phyloP scores from a whole-genome alignment of 2,329 filamentous ascomycete species.

The Diaporthe citriasiana region DNA sequence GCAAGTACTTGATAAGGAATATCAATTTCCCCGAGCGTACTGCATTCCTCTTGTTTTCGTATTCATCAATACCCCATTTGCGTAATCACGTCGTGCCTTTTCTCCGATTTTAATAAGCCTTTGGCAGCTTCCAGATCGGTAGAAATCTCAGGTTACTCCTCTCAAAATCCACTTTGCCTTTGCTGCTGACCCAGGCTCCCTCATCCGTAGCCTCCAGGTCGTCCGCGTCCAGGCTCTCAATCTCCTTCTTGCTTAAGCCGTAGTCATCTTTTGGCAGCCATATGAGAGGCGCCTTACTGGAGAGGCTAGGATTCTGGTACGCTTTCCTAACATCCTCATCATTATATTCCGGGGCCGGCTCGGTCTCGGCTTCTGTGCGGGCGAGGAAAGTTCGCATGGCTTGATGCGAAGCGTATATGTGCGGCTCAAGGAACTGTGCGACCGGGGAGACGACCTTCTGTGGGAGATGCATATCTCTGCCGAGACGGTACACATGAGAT shows the following conservation, averaged over 20 bases:
- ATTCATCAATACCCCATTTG: not conserved
- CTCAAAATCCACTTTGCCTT: constrained; percentile 40
- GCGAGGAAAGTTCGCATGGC: constrained; percentile 39
- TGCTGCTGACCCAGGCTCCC: constrained; percentile 39
- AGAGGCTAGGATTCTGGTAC: constrained; percentile 41
- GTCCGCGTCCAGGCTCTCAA: constrained; percentile 26
- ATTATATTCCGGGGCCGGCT: constrained; percentile 36
- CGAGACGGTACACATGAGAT: constrained; percentile 38
- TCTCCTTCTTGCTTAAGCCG: constrained; percentile 41
- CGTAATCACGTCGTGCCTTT: not conserved
- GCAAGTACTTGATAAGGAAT: not conserved
- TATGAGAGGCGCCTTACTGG: constrained; percentile 35
- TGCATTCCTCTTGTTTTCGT: not conserved
- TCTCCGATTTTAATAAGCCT: constrained; percentile 26
- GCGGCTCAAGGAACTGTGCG: constrained; percentile 39
- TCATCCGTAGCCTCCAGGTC: constrained; percentile 35
- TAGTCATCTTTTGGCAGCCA: constrained; percentile 40
- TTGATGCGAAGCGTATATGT: constrained; percentile 40
- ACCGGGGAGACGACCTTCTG: constrained; percentile 35
- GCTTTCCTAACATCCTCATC: constrained; percentile 38
- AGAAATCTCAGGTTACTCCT: constrained; percentile 20
- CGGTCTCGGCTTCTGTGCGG: constrained; percentile 37
- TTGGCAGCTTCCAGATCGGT: constrained; percentile 38
- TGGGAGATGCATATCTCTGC: constrained; percentile 36
- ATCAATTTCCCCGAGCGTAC: not conserved